These are phyloP conservation scores for Chrysanthemum lavandulifolium DNA, from an alignment of 129 eudicot species.

Conservation along the genomic window DNA sequence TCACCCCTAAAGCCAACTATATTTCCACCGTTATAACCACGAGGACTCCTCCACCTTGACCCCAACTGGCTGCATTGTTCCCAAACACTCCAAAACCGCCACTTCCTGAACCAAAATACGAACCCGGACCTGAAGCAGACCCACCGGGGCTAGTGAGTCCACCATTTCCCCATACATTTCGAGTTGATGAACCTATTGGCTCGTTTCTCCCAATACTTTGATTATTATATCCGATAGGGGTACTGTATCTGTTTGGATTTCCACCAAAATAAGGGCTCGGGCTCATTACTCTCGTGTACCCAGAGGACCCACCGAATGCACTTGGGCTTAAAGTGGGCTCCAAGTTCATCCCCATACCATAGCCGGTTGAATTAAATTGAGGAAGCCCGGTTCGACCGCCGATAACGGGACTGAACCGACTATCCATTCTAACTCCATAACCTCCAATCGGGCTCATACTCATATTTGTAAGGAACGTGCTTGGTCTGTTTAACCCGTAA, in stretches of 20 bases:
- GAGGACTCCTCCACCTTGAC: slow-evolving; percentile 52
- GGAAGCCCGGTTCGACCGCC: slow-evolving; percentile 59
- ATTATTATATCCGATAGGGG: slow-evolving; percentile 65
- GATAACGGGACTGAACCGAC: slow-evolving; percentile 57
- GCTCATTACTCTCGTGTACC: slow-evolving; percentile 59
- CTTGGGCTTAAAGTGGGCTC: slow-evolving; percentile 58
- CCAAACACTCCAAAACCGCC: slow-evolving; percentile 73
- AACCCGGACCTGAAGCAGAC: slow-evolving; percentile 52
- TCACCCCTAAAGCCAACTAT: slow-evolving; percentile 55
- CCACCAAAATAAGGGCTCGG: slow-evolving; percentile 55
- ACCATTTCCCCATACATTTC: slow-evolving; percentile 68
- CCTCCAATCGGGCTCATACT: slow-evolving; percentile 59
- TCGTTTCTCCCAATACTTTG: slow-evolving; percentile 46
- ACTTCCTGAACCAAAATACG: slow-evolving; percentile 55
- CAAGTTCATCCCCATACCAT: slow-evolving; percentile 58
- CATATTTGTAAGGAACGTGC: slow-evolving; percentile 44
- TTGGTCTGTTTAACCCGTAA: slow-evolving; percentile 49
- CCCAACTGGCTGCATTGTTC: slow-evolving; percentile 56
- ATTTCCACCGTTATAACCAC: slow-evolving; percentile 49
- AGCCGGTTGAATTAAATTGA: slow-evolving; percentile 60
- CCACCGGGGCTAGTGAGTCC: slow-evolving; percentile 43
- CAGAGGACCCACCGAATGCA: slow-evolving; percentile 53
- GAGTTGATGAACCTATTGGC: slow-evolving; percentile 46
- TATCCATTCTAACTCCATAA: slow-evolving; percentile 70
- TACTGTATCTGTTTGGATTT: slow-evolving; percentile 53